Conservation (phyloP, 2,329 filamentous ascomycete genomes). For the Zymoseptoria brevis region DNA sequence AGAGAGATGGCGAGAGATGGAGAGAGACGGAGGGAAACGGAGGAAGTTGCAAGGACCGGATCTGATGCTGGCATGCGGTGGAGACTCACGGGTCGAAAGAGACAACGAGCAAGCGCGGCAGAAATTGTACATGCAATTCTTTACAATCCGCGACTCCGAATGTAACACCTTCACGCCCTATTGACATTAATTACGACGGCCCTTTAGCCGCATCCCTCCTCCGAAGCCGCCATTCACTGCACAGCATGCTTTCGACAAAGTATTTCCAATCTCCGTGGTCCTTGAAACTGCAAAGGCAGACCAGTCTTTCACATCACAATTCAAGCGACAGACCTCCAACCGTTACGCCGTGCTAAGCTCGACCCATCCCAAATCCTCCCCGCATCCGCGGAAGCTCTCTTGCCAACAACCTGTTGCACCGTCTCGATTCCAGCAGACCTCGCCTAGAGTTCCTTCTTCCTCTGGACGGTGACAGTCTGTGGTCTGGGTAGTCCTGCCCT, state of each 20-base stretch:
- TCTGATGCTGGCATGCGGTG: neutral
- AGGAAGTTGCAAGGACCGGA: neutral
- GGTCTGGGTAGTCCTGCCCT: constrained; percentile 18
- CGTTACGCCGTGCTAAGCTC: constrained; percentile 1
- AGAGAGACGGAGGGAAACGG: neutral
- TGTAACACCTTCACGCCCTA: constrained; percentile 2
- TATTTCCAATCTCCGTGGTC: neutral
- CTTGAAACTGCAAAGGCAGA: neutral
- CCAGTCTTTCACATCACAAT: neutral
- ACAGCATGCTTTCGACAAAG: neutral
- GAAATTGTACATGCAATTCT: neutral
- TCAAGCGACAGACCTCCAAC: neutral
- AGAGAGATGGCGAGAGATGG: no score
- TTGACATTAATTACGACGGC: neutral
- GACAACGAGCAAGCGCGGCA: neutral
- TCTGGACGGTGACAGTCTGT: neutral
- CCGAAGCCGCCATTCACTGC: neutral
- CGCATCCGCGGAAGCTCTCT: neutral
- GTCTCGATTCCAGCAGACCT: neutral
- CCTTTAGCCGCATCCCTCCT: neutral
- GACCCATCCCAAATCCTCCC: neutral
- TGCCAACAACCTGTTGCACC: neutral
- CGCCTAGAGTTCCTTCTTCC: constrained; percentile 9
- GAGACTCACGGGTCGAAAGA: neutral
- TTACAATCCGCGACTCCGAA: neutral